Conservation (phyloP, 2,329 filamentous ascomycete genomes). For the Teratosphaeria viscida region DNA sequence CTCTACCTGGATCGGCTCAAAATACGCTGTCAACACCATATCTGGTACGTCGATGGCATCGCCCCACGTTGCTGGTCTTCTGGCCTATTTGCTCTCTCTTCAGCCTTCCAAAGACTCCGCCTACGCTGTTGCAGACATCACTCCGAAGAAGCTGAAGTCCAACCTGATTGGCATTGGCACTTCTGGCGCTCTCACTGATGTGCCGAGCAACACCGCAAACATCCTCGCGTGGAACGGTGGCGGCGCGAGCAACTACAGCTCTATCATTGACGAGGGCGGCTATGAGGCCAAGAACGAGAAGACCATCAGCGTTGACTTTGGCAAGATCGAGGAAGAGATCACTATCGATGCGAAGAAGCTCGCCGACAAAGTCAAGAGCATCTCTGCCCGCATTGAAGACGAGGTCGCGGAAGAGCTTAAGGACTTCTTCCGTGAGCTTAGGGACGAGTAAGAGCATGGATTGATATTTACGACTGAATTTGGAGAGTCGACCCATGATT, state of each 20-base stretch:
- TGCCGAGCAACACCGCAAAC: constrained; percentile 82
- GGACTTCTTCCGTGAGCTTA: constrained; percentile 6
- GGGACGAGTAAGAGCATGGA: constrained; percentile 1
- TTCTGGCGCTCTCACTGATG: constrained; percentile 62
- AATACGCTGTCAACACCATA: constrained; percentile 95
- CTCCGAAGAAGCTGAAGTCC: constrained; percentile 87
- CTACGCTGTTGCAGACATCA: constrained; percentile 80
- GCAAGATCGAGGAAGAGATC: constrained; percentile 39
- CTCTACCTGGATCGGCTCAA: constrained; percentile 97
- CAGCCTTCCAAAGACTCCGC: constrained; percentile 84
- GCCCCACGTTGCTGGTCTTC: constrained; percentile 87
- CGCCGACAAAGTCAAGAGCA: constrained; percentile 32
- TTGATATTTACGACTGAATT: not conserved
- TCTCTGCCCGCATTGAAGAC: constrained; percentile 38
- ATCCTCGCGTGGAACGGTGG: constrained; percentile 98
- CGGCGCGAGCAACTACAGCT: constrained; percentile 76
- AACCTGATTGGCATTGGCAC: constrained; percentile 78
- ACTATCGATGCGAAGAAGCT: constrained; percentile 17
- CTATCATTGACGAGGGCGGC: constrained; percentile 28
- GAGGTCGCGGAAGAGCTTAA: constrained; percentile 8
- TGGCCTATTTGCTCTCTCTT: constrained; percentile 96
- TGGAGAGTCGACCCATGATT: not conserved
- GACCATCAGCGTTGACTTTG: constrained; percentile 16
- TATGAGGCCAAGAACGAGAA: constrained; percentile 22
- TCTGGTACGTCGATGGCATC: constrained; percentile 99